Evolutionary conservation across 208 protist genomes (phyloP).

Genomic region (Crithidia thermophila): DNA sequence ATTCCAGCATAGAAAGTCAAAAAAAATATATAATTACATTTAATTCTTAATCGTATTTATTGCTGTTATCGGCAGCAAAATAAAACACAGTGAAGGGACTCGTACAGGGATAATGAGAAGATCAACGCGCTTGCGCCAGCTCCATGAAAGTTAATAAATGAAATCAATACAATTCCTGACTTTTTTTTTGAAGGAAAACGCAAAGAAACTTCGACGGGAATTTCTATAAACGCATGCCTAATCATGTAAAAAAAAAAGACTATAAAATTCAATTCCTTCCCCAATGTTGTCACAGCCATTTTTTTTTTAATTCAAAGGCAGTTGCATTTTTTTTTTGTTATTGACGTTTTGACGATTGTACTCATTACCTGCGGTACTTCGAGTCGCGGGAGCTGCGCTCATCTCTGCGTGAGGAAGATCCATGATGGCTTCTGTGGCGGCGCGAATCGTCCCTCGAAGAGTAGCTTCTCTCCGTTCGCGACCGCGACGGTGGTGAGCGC

Average conservation of each 20-base stretch:
- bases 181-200: not conserved
- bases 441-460: constrained; percentile 8
- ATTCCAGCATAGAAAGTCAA: too few species aligned
- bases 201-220: not conserved
- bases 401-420: constrained; percentile 9
- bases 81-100: too few species aligned
- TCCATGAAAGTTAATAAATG: too few species aligned
- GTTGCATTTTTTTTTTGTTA: not conserved
- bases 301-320: not conserved
- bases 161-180: not conserved
- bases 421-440: not conserved
- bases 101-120: too few species aligned
- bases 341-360: too few species aligned
- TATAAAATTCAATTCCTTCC: not conserved
- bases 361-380: constrained; percentile 11
- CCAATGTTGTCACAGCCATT: too few species aligned
- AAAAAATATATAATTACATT: too few species aligned
- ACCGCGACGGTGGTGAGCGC: constrained; percentile 5
- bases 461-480: not conserved
- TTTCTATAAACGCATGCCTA: not conserved
- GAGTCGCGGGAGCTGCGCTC: constrained; percentile 19
- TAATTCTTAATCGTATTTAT: too few species aligned
- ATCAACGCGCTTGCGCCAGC: too few species aligned
- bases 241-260: not conserved
- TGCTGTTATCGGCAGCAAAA: too few species aligned